Evolutionary conservation across 768 basidiomycete genomes (phyloP).

Genomic region (Fistulinella prunicolor): DNA sequence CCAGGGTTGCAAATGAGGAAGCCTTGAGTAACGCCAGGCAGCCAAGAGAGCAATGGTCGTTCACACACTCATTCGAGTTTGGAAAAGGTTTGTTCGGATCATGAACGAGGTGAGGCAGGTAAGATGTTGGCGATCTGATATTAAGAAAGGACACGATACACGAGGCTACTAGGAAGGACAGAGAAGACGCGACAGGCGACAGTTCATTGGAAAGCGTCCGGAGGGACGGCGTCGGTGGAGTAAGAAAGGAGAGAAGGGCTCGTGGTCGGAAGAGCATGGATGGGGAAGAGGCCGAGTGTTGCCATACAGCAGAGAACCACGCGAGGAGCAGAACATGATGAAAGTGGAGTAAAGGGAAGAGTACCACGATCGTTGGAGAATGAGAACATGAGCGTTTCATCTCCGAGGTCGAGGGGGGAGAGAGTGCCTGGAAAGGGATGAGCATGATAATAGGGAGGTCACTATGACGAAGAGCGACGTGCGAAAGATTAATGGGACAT

Average conservation of each 20-base stretch:
- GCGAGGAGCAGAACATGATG: conserved; percentile 31
- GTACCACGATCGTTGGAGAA: conserved; percentile 25
- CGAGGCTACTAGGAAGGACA: conserved; percentile 19
- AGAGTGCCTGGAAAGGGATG: conserved; percentile 11
- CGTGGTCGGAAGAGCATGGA: conserved; percentile 23
- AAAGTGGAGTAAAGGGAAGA: conserved; percentile 27
- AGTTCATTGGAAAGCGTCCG: background rate
- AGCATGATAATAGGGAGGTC: conserved; percentile 20
- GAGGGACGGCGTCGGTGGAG: conserved; percentile 6
- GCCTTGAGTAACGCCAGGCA: conserved; percentile 8
- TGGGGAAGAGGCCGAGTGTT: conserved; percentile 18
- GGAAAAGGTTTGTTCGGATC: conserved; percentile 24
- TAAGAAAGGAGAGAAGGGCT: conserved; percentile 11
- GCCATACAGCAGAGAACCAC: conserved; percentile 17
- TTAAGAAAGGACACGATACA: conserved; percentile 29
- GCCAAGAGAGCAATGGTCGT: conserved; percentile 5
- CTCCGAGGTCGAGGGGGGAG: conserved; percentile 31
- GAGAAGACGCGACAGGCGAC: background rate
- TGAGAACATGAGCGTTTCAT: conserved; percentile 34
- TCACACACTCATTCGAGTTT: conserved; percentile 27
- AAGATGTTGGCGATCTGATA: conserved; percentile 30
- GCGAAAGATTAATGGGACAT: conserved; percentile 5
- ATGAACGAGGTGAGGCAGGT: conserved; percentile 28
- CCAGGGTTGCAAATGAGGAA: conserved; percentile 11
- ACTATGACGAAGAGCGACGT: conserved; percentile 18